These are phyloP conservation scores for Auriculariales sp. DNA, from an alignment of 768 basidiomycete genomes.

Conservation along the genomic window DNA sequence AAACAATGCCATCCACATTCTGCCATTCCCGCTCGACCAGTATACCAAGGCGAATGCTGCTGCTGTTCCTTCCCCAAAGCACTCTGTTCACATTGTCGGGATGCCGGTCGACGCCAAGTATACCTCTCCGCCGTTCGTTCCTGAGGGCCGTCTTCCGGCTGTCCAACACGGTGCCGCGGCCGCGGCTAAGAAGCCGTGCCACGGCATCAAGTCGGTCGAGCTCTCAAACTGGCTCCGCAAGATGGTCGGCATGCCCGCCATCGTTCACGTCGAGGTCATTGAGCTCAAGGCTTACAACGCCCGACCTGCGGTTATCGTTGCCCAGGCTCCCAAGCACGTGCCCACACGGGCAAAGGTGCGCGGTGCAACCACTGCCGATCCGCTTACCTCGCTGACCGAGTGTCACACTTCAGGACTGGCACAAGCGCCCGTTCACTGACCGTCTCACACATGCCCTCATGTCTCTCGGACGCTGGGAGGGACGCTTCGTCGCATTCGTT, in stretches of 20 bases:
- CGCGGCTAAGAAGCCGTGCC: constrained; percentile 7
- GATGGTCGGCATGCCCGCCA: constrained; percentile 37
- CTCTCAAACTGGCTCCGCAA: constrained; percentile 43
- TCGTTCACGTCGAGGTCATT: constrained; percentile 16
- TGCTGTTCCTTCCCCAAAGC: too few species aligned
- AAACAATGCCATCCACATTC: not conserved
- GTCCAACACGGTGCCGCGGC: not conserved
- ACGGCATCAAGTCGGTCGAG: constrained; percentile 34
- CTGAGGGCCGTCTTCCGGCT: not conserved
- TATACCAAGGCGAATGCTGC: too few species aligned
- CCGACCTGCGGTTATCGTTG: constrained; percentile 18
- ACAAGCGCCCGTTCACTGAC: constrained; percentile 29
- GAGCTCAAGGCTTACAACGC: constrained; percentile 12
- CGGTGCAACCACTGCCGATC: constrained; percentile 13
- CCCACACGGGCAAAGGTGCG: too few species aligned
- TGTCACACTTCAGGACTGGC: too few species aligned
- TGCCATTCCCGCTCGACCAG: too few species aligned
- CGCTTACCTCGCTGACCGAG: constrained; percentile 15
- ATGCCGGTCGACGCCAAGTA: too few species aligned
- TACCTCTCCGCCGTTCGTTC: too few species aligned
- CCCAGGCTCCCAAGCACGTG: constrained; percentile 4
- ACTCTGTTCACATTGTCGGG: too few species aligned
- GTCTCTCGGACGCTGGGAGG: constrained; percentile 70
- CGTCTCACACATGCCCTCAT: constrained; percentile 54
- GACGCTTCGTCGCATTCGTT: constrained; percentile 69